Base-by-base conservation (phyloP, 2,329 filamentous ascomycete genomes). In the Alternaria conjuncta region DNA sequence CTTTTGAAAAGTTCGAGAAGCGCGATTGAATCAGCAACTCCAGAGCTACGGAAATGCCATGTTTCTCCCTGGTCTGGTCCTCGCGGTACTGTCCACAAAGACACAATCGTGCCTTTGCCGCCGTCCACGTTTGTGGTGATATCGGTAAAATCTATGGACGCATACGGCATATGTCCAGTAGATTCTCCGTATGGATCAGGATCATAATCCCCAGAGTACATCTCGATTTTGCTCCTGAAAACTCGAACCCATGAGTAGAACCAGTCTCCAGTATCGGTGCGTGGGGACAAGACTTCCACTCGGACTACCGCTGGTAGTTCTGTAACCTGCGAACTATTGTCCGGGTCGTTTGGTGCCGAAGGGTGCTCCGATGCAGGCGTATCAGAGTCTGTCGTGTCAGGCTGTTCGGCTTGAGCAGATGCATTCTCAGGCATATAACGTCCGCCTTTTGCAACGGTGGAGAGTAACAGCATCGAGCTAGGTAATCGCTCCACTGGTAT, bases 401-500 rank as follows among this genome's bases (percentile, higher is more conserved):
- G 2, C n/a, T 13, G 9, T 6, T 5, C 3, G 47, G 11, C 26
- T 21, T 21, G 18, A 25, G 75, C 66, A 49, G 73, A 76, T 10
- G 71, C 67, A 26, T 61, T 13, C n/a, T 60, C 57, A 44, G 71
- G 66, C 11, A 67, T 1, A 20, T 50, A 13, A 23, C 4, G 65
- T 15, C 59, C 36, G 15, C 58, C 68, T 26, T 56, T 61, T 28
- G 75, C 75, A 3, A 74, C 66, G 1, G 66, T 55, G 2, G 51
- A 51, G 7, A 78, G 68, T 4, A 78, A 53, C 13, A 65, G 65
- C 51, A 68, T 46, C 3, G 68, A 68, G 4, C 64, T 5, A 1
- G 67, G 68, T 49, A 70, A 73, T 51, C 60, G 43, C 2, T 67
- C 65, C 5, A 45, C 25, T 6, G 76, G 74, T 8, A 78, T 46